A percentile compares a stretch with the other conserved stretches of the same genome.
Evolutionary conservation across 2,329 filamentous ascomycete genomes (phyloP).

Genomic region (Emydomyces testavorans): DNA sequence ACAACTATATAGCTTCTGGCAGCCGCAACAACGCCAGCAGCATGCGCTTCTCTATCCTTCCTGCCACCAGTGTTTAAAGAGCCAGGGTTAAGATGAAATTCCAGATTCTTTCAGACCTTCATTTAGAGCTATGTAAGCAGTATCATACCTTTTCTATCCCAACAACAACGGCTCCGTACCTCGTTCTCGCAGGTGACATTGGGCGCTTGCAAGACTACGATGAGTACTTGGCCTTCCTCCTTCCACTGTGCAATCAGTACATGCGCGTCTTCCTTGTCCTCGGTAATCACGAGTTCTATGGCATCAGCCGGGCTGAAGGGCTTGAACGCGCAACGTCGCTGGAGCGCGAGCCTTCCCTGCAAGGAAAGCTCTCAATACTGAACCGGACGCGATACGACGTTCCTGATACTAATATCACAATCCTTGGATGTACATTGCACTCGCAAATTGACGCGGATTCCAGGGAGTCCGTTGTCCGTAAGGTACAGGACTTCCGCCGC

Average conservation of each 20-base stretch:
- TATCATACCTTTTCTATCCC: slow-evolving; percentile 20
- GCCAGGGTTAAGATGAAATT: too few species aligned
- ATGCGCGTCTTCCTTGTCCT: slow-evolving; percentile 19
- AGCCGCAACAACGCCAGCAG: too few species aligned
- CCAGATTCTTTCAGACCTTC: slow-evolving; percentile 23
- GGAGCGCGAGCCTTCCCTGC: slow-evolving; percentile 16
- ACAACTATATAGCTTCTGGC: too few species aligned
- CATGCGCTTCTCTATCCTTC: too few species aligned
- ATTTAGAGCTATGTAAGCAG: slow-evolving; percentile 21
- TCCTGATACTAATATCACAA: slow-evolving; percentile 25
- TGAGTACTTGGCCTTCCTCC: slow-evolving; percentile 20
- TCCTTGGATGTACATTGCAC: slow-evolving; percentile 48
- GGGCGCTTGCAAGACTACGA: slow-evolving; percentile 22
- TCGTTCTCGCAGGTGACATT: slow-evolving; percentile 26
- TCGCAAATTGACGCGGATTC: slow-evolving; percentile 36
- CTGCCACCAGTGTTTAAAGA: too few species aligned
- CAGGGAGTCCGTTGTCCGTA: slow-evolving; percentile 30
- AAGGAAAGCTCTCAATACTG: slow-evolving; percentile 17
- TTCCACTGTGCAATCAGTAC: slow-evolving; percentile 20
- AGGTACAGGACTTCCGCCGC: slow-evolving; percentile 42
- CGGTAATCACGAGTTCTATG: slow-evolving; percentile 23
- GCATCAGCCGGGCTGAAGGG: slow-evolving; percentile 23
- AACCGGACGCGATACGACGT: slow-evolving; percentile 13
- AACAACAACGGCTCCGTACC: slow-evolving; percentile 14
- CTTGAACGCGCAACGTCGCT: slow-evolving; percentile 15